Evolutionary conservation across 1,139 yeast genomes (phyloP).

Genomic region (Pichia sp.): DNA sequence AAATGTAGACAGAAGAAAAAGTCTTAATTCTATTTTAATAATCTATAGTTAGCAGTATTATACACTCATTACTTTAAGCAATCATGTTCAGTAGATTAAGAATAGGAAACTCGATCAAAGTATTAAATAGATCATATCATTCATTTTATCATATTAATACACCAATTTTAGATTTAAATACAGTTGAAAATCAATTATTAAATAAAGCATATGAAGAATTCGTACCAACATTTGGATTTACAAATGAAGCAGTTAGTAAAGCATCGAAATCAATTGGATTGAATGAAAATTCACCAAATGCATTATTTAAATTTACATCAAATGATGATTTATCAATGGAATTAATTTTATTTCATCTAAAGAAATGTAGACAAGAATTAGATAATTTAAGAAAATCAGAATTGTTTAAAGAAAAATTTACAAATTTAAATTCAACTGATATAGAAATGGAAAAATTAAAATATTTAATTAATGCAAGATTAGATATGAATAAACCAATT

Average conservation of each 20-base stretch:
- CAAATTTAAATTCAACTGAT: slow-evolving; percentile 4
- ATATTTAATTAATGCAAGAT: slow-evolving; percentile 52
- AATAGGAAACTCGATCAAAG: no score
- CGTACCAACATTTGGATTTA: slow-evolving; percentile 71
- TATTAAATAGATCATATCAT: slow-evolving; percentile 16
- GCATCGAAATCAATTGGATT: slow-evolving; percentile 59
- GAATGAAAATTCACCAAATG: slow-evolving; percentile 55
- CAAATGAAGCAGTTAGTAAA: slow-evolving; percentile 49
- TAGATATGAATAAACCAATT: slow-evolving; percentile 55
- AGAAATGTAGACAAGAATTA: slow-evolving; percentile 46
- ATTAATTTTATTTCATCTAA: slow-evolving; percentile 60
- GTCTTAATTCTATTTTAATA: no score
- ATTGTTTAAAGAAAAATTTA: slow-evolving; percentile 9
- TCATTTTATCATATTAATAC: slow-evolving; percentile 27
- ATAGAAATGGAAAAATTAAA: slow-evolving; percentile 33
- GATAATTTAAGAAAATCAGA: slow-evolving; percentile 27
- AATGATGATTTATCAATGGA: slow-evolving; percentile 36
- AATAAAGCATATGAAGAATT: slow-evolving; percentile 40
- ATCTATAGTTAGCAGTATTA: no score
- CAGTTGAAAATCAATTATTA: slow-evolving; percentile 33
- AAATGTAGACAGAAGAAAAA: no score
- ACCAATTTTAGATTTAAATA: slow-evolving; percentile 22
- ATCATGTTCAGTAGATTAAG: no score
- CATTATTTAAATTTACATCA: slow-evolving; percentile 46
- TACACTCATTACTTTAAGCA: no score